Evolutionary conservation across 495 filamentous ascomycete species (phyloP).

Genomic region (Lasiosphaeriaceae sp.): DNA sequence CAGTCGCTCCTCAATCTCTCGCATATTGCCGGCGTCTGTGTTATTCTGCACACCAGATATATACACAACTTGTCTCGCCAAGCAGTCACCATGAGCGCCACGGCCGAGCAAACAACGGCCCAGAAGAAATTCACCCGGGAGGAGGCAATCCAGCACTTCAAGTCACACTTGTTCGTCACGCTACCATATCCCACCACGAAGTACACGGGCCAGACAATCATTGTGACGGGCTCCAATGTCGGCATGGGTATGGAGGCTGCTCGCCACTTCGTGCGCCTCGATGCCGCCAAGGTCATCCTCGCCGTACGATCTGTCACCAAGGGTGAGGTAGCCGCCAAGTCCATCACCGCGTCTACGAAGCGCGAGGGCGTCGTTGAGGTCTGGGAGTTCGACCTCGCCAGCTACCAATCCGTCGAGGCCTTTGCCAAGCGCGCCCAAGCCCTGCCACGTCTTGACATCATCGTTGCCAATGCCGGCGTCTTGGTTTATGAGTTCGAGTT

Average conservation of each 20-base stretch:
- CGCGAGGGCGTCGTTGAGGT: conserved; percentile 46
- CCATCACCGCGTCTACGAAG: conserved; percentile 34
- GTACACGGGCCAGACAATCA: conserved; percentile 33
- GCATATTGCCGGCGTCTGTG: no score
- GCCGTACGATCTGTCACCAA: conserved; percentile 38
- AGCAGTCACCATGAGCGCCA: no score
- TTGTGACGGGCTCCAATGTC: conserved; percentile 52
- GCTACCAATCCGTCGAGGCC: conserved; percentile 22
- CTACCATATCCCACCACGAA: no score
- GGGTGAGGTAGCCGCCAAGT: conserved; percentile 38
- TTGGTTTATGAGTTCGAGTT: conserved; percentile 9
- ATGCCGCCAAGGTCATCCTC: conserved; percentile 43
- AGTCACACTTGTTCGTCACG: no score
- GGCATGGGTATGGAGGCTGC: conserved; percentile 53
- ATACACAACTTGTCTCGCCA: no score
- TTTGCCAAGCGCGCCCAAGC: conserved; percentile 19
- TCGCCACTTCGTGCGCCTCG: conserved; percentile 40
- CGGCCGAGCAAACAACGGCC: no score
- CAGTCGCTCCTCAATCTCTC: no score
- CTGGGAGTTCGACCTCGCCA: conserved; percentile 45
- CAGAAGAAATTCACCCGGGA: no score
- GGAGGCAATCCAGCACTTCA: no score
- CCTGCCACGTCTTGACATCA: conserved; percentile 36
- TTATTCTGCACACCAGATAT: no score
- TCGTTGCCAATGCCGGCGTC: conserved; percentile 44